Evolutionary conservation across 208 protist species (phyloP).

Genomic region (Leptomonas pyrrhocoris): DNA sequence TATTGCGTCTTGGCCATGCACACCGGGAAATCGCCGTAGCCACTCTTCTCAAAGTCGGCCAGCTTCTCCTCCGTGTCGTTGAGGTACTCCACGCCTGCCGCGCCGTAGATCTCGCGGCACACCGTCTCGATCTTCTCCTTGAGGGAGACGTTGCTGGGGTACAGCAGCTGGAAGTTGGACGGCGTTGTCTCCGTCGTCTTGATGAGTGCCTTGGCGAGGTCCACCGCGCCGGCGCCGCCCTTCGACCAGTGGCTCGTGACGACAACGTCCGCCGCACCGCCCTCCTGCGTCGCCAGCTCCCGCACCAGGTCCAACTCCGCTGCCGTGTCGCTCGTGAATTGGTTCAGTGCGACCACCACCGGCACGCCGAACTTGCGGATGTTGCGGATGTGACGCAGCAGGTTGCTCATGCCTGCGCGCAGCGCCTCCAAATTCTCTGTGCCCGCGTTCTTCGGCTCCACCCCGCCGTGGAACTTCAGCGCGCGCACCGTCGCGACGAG

Average conservation of each 20-base stretch:
- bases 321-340: conserved; percentile 92
- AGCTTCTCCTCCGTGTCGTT: conserved; percentile 90
- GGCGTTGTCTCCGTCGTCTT: conserved; percentile 58
- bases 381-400: conserved; percentile 95
- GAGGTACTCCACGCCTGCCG: conserved; percentile 88
- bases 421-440: conserved; percentile 92
- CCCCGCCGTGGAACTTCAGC: conserved; percentile 97
- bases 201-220: conserved; percentile 88
- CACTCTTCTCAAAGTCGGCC: conserved; percentile 72
- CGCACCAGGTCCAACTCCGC: conserved; percentile 89
- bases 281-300: conserved; percentile 59
- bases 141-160: conserved; percentile 84
- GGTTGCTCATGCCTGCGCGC: conserved; percentile 87
- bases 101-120: conserved; percentile 96
- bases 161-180: conserved; percentile 93
- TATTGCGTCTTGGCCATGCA: conserved; percentile 99
- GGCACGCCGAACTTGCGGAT: conserved; percentile 95
- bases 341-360: conserved; percentile 96
- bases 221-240: conserved; percentile 90
- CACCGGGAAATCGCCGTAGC: conserved; percentile 91
- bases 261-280: conserved; percentile 92
- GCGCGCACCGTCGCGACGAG: conserved; percentile 96
- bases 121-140: conserved; percentile 98
- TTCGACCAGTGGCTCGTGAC: conserved; percentile 93
- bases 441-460: conserved; percentile 69